Evolutionary conservation across 1,284 basidiomycete genomes (phyloP), one percentile per base, ranked within the genome.

Genomic region (Stereum hirsutum): DNA sequence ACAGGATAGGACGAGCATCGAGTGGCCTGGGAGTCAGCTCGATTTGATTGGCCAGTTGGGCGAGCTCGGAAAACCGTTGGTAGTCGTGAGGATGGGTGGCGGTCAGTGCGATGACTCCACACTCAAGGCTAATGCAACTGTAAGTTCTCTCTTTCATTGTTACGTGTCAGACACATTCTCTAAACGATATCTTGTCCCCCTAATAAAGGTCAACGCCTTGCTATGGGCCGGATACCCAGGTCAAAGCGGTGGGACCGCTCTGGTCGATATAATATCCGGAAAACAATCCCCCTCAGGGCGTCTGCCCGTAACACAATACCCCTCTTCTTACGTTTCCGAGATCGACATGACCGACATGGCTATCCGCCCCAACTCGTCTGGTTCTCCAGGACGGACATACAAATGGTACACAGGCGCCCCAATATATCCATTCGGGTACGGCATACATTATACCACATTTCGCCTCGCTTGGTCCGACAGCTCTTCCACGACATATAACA

Each of bases 311-410:
- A 77, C 74, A 1, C 74, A 77, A 49, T 77, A 76, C 52, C 70
- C 73, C 7, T 65, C 66, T n/a, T 58, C 53, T 47, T 77, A 72
- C 53, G 61, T 68, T 12, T 56, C 65, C 45, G 59, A 70, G 50
- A 61, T 77, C 19, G 61, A 64, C 1, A 75, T 77, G 73, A 76
- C 74, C 6, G 69, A 77, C 58, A 77, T 78, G 74, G 60, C 55
- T 7, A 58, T 77, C 25, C 72, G 72, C 27, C 70, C 74, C 8
- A 68, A 62, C 48, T 50, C 56, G 33, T 63, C 61, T 35, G 25
- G 34, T 23, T 72, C 65, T 47, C 74, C 75, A 0, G 75, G 75
- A 6, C 66, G 75, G 31, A 77, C 75, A 10, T 78, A 78, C 58
- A 72, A 69, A 49, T 76, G 74, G 75, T 77, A 69, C 60, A 64